Conservation (phyloP, 2,329 filamentous ascomycete species). For the Coniella lustricola region DNA sequence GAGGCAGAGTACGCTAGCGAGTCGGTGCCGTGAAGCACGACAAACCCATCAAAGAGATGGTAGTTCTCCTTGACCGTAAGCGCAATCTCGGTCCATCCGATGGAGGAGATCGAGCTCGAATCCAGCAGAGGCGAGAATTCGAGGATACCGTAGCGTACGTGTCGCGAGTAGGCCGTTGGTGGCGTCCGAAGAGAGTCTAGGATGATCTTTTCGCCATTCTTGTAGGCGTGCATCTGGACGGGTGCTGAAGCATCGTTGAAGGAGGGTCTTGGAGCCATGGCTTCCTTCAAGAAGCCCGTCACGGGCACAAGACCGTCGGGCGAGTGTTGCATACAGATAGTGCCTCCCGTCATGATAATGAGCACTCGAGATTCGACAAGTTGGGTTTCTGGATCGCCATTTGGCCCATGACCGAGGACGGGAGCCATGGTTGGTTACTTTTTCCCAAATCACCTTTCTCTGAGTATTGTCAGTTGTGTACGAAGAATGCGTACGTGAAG, state of each 20-base stretch:
- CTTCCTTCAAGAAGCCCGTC: slow-evolving; percentile 71
- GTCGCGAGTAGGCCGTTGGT: slow-evolving; percentile 69
- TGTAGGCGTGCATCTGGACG: slow-evolving; percentile 45
- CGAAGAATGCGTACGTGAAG: no score
- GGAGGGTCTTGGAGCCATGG: slow-evolving; percentile 72
- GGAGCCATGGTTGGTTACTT: neutral
- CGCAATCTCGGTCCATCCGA: slow-evolving; percentile 81
- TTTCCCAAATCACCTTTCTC: neutral
- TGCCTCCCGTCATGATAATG: slow-evolving; percentile 84
- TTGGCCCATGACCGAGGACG: neutral
- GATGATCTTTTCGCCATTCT: slow-evolving; percentile 39
- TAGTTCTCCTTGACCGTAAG: slow-evolving; percentile 77
- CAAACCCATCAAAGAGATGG: slow-evolving; percentile 81
- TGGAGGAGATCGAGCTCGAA: slow-evolving; percentile 81
- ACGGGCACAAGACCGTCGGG: slow-evolving; percentile 74
- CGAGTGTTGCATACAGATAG: slow-evolving; percentile 86
- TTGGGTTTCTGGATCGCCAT: slow-evolving; percentile 19
- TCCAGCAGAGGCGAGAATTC: slow-evolving; percentile 83
- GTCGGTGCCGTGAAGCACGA: slow-evolving; percentile 86
- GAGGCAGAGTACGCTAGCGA: slow-evolving; percentile 85
- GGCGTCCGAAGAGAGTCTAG: slow-evolving; percentile 73
- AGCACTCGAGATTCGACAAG: slow-evolving; percentile 73
- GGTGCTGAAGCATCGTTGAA: slow-evolving; percentile 71
- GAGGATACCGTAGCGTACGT: slow-evolving; percentile 75
- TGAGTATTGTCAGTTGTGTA: neutral